Percentiles rank a stretch among this genome's conserved stretches.
These are phyloP conservation scores for Pichia sp. DNA, from an alignment of 1,139 yeast genomes.

Conservation along the genomic window DNA sequence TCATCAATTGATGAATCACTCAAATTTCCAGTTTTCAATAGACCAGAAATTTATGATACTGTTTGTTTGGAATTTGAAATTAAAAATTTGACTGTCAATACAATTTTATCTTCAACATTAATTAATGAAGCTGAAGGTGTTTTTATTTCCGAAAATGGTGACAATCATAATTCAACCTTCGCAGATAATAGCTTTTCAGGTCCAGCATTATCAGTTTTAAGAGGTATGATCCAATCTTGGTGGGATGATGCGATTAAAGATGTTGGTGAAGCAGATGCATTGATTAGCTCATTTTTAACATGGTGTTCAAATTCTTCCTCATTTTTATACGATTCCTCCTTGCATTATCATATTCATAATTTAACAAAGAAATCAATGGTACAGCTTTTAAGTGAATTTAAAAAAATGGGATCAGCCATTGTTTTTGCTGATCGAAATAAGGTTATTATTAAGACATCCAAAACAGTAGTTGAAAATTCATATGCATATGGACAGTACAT, in stretches of 20 bases:
- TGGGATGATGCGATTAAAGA: slow-evolving; percentile 85
- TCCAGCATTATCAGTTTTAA: slow-evolving; percentile 64
- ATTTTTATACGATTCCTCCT: slow-evolving; percentile 64
- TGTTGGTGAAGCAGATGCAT: slow-evolving; percentile 70
- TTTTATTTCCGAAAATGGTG: slow-evolving; percentile 51
- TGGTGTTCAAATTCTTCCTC: slow-evolving; percentile 86
- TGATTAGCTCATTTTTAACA: slow-evolving; percentile 74
- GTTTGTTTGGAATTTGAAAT: slow-evolving; percentile 76
- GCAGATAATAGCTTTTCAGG: slow-evolving; percentile 78
- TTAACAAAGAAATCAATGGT: slow-evolving; percentile 76
- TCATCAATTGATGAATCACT: slow-evolving; percentile 48
- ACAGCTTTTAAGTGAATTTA: slow-evolving; percentile 77
- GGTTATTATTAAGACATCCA: slow-evolving; percentile 66
- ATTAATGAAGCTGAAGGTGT: slow-evolving; percentile 85
- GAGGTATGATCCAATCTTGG: slow-evolving; percentile 79
- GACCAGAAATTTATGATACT: slow-evolving; percentile 74
- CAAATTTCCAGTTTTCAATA: slow-evolving; percentile 68
- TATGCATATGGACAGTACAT: slow-evolving; percentile 91
- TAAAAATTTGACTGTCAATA: slow-evolving; percentile 75
- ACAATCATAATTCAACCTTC: slow-evolving; percentile 47
- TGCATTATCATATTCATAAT: slow-evolving; percentile 85
- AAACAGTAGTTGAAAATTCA: slow-evolving; percentile 77
- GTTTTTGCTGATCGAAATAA: slow-evolving; percentile 80
- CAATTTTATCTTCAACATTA: slow-evolving; percentile 76
- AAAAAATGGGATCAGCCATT: slow-evolving; percentile 67